Evolutionary conservation across 495 filamentous ascomycete species (phyloP).

Genomic region (Aspergillus ostianus): DNA sequence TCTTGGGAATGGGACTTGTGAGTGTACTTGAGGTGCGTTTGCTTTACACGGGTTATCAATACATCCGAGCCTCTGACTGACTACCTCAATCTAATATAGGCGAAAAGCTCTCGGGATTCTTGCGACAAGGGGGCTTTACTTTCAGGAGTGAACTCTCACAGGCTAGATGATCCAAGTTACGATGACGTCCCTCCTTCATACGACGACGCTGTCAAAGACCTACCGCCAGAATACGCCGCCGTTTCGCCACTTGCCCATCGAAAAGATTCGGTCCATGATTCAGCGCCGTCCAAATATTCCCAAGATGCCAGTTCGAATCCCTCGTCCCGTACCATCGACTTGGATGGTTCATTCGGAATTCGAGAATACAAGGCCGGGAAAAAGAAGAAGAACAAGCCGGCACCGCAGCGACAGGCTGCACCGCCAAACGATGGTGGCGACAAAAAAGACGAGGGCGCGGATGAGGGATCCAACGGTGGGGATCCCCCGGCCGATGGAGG

Average conservation of each 20-base stretch:
- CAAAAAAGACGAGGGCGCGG: constrained; percentile 27
- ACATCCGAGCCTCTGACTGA: neutral
- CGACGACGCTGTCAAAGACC: constrained; percentile 39
- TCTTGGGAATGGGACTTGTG: neutral
- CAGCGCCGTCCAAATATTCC: constrained; percentile 24
- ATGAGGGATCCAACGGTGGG: constrained; percentile 26
- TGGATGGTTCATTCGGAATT: constrained; percentile 49
- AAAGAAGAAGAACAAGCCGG: constrained; percentile 35
- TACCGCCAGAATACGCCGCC: constrained; percentile 41
- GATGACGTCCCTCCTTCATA: constrained; percentile 43
- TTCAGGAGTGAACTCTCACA: constrained; percentile 19
- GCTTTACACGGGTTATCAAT: neutral
- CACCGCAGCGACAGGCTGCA: constrained; percentile 18
- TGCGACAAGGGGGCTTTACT: constrained; percentile 10
- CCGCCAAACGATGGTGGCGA: constrained; percentile 18
- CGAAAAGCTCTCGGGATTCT: neutral
- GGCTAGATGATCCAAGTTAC: constrained; percentile 21
- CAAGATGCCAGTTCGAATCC: constrained; percentile 37
- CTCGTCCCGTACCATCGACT: constrained; percentile 45
- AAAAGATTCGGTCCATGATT: constrained; percentile 14
- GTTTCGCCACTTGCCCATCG: constrained; percentile 31
- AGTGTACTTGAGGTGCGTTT: neutral
- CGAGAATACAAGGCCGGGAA: constrained; percentile 47
- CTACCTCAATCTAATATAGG: neutral
- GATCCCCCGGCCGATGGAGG: constrained; percentile 19